Evolutionary conservation across 495 filamentous ascomycete genomes (phyloP).

Genomic region (Trichoderma virens): DNA sequence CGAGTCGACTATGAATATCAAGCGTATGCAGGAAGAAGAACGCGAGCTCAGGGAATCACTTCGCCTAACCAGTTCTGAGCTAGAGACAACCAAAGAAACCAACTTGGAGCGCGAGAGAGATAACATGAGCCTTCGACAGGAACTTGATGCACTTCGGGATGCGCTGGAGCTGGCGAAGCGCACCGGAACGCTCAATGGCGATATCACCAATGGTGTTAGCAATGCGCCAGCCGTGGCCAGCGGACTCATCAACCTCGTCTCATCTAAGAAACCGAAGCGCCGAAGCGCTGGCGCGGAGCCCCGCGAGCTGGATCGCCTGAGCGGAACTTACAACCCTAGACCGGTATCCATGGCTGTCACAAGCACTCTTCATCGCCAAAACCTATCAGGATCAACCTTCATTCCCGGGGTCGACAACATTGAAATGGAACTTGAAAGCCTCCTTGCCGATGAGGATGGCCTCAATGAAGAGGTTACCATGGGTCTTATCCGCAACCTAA

Average conservation of each 20-base stretch:
- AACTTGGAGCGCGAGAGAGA: slow-evolving; percentile 70
- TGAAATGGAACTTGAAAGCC: slow-evolving; percentile 84
- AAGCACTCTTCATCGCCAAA: slow-evolving; percentile 52
- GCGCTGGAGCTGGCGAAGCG: slow-evolving; percentile 82
- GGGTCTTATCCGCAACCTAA: slow-evolving; percentile 91
- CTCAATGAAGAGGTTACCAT: slow-evolving; percentile 94
- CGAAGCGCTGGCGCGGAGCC: slow-evolving; percentile 88
- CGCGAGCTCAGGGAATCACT: slow-evolving; percentile 72
- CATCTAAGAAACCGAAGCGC: slow-evolving; percentile 93
- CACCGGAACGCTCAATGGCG: slow-evolving; percentile 53
- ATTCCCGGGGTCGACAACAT: slow-evolving; percentile 77
- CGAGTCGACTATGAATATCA: slow-evolving; percentile 78
- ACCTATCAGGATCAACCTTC: slow-evolving; percentile 57
- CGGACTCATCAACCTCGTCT: slow-evolving; percentile 92
- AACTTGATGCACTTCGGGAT: slow-evolving; percentile 84
- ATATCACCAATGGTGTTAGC: slow-evolving; percentile 58
- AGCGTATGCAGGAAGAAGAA: slow-evolving; percentile 89
- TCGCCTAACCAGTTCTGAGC: slow-evolving; percentile 62
- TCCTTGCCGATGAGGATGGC: slow-evolving; percentile 90
- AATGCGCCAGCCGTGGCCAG: slow-evolving; percentile 46
- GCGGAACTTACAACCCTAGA: slow-evolving; percentile 83
- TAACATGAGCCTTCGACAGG: slow-evolving; percentile 73
- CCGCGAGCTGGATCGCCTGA: slow-evolving; percentile 76
- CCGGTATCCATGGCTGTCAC: slow-evolving; percentile 88
- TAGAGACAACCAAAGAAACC: slow-evolving; percentile 63